Evolutionary conservation across 139 green algal species (phyloP), one percentile per base, ranked within the genome.

Genomic region (Chlorella sp.): DNA sequence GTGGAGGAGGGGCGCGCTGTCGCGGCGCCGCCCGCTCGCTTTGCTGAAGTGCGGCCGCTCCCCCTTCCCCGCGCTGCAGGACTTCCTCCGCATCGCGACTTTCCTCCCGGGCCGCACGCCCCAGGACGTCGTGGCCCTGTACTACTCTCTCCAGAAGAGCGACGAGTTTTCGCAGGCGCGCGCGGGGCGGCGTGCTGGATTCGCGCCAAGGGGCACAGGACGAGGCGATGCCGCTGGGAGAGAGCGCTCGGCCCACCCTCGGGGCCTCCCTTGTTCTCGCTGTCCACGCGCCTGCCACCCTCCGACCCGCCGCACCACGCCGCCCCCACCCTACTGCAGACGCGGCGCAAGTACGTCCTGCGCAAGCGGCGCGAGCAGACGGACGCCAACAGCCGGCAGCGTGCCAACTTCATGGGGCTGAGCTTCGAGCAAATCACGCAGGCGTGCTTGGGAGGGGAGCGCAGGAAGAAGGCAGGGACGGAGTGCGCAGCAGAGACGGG

Each of bases 341-440:
- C 96, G 38, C 86, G 94, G 19, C 87, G 89, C 65, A 96, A 94
- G 83, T 90, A 93, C 83, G 89, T 96, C 87, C 84, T 96, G n/a
- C 94, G 94, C 73, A 98, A 98, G 88, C 82, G 91, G 63, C 75
- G 92, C 3, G 70, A 88, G 72, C 86, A 91, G 63, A 81, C 80
- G 31, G 88, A 93, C 55, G 76, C 62, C 46, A 87, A 86, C 56
- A 73, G 56, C 46, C 65, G 43, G 36, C 56, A 33, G 29, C 71
- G 59, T 33, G 68, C 42, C 27, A 38, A 42, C 45, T 82, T 76
- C 63, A 76, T 86, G 74, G 79, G 81, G 70, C 66, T 70, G 14
- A 17, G 11, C 55, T 29, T 65, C 23, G 48, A 27, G n/a, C n/a
- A n/a, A 14, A 76, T 76, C 43, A 69, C 31, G 8, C n/a, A n/a